These are phyloP conservation scores for Penstemon davidsonii DNA, from an alignment of 257 asterid species.

Conservation along the genomic window DNA sequence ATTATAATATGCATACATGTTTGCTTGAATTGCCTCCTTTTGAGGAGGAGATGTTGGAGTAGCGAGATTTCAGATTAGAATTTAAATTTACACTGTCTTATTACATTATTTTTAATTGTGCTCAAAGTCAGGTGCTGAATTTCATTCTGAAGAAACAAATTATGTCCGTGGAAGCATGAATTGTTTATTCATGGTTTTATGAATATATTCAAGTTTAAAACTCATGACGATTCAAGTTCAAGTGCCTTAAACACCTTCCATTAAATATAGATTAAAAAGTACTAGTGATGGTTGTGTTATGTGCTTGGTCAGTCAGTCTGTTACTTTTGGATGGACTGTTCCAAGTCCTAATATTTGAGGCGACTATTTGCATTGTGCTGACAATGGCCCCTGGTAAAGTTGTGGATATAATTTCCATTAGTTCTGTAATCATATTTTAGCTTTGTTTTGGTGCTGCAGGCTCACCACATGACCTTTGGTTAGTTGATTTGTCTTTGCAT, in stretches of 20 bases:
- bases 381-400: constrained; percentile 12
- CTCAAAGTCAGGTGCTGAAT: constrained; percentile 7
- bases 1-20: constrained; percentile 8
- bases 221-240: neutral
- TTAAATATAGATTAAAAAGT: neutral
- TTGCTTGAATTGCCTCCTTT: constrained; percentile 20
- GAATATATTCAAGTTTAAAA: neutral
- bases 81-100: neutral
- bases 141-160: constrained; percentile 2
- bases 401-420: constrained; percentile 12
- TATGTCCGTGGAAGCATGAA: neutral
- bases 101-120: neutral
- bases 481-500: constrained; percentile 22
- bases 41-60: constrained; percentile 11
- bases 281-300: neutral
- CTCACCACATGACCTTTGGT: constrained; percentile 7
- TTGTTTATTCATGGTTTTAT: neutral
- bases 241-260: neutral
- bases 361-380: constrained; percentile 4
- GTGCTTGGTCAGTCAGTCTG: constrained; percentile 8
- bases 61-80: constrained; percentile 3
- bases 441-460: constrained; percentile 22
- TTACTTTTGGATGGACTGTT: neutral
- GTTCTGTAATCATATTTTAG: constrained; percentile 5
- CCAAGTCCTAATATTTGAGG: neutral